Base-by-base conservation (phyloP, 2,329 filamentous ascomycete genomes). In the Triangularia setosa region DNA sequence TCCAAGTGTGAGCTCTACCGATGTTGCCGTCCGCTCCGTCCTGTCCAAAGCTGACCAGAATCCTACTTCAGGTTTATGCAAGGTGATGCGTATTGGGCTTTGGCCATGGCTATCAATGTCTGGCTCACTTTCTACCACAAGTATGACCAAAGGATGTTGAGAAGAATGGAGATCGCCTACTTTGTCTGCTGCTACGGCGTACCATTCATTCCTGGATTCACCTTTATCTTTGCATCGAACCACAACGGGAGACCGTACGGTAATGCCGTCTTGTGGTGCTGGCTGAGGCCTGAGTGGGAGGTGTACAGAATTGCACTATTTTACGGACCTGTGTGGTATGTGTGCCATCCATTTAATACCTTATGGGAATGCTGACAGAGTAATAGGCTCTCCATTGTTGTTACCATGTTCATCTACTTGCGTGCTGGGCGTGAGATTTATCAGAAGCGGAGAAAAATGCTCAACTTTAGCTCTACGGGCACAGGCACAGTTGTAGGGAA, bases 71-170 rank as follows among this genome's bases (percentile, higher is more conserved):
- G 89, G 86, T 93, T 93, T 73, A 86, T 92, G 82, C 88, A 88
- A 1, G 88, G 90, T 2, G 90, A 92, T 78, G 87, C 89, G 0
- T 81, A 90, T 57, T 93, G 89, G 90, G 90, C 89, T 0, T 81
- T 93, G 64, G 87, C 89, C 62, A 95, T 96, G 91, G 90, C 91
- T 1, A 83, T 88, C 70, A 96, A 95, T 73, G 91, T 95, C 58
- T 92, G 92, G 74, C 78, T 94, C 16, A 93, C 91, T 0, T 92
- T 95, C 72, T 93, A 92, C 74, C 82, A 81, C 70, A 90, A 90
- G 68, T 93, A 88, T 70, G 86, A 90, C 65, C 85, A 87, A 1
- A 77, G 82, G 3, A 83, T 84, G 61, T 78, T 95, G 12, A 85
- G 86, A n/a, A 81, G 77, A 53, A 82, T 94, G 72, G 92, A 95